A percentile compares a stretch with the other conserved stretches of the same genome.
Evolutionary conservation across 2,329 filamentous ascomycete genomes (phyloP).

Genomic region (Calonectria henricotiae): DNA sequence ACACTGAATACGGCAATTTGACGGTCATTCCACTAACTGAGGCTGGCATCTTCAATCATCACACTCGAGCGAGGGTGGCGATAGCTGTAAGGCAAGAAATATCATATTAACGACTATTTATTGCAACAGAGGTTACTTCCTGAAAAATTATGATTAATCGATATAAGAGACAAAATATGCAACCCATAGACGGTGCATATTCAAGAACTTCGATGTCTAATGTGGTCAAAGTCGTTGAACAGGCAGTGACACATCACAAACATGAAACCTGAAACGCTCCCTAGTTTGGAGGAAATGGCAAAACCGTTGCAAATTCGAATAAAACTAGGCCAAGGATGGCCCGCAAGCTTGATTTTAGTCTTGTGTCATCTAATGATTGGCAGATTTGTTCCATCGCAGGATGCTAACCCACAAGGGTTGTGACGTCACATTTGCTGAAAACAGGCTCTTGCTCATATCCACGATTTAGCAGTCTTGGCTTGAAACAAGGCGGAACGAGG

Average conservation of each 20-base stretch:
- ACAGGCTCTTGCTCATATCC: conserved; percentile 1
- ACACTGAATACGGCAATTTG: too few species aligned
- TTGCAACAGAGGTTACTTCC: too few species aligned
- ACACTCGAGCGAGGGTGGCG: too few species aligned
- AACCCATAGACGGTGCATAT: background rate
- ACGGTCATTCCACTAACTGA: too few species aligned
- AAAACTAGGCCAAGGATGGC: background rate
- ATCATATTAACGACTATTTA: too few species aligned
- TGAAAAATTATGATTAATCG: too few species aligned
- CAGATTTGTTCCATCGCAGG: background rate
- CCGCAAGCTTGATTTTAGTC: background rate
- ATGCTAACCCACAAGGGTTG: background rate
- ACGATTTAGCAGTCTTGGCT: conserved; percentile 4
- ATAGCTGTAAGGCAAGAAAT: too few species aligned
- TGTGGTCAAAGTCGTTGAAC: background rate
- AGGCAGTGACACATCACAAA: background rate
- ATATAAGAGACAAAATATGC: background rate
- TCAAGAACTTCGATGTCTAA: background rate
- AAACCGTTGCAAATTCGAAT: background rate
- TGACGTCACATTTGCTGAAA: conserved; percentile 9
- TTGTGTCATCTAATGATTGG: conserved; percentile 18
- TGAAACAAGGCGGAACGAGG: background rate
- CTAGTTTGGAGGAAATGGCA: background rate
- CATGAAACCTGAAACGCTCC: background rate
- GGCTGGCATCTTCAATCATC: too few species aligned